Base-by-base conservation (phyloP, 345 rosid genomes). In the Firmiana major region DNA sequence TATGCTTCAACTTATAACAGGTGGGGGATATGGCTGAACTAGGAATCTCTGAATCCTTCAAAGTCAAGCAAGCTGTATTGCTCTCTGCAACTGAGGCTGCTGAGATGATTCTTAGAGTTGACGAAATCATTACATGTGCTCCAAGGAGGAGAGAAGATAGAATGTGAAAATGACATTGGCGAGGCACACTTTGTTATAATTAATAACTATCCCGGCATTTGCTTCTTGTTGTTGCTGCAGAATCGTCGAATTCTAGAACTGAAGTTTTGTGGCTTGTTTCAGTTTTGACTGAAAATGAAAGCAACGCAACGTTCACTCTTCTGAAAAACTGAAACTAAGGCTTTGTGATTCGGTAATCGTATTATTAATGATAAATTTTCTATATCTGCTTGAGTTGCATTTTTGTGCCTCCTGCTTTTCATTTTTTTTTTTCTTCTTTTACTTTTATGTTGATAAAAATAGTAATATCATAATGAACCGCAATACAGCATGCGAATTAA, bases 31-130 rank as follows among this genome's bases (percentile, higher is more conserved):
- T 93, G 99, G 89, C 88, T 26, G 90, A 89, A 86, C 84, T 84
- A 65, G 99, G 99, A 51, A 92, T 93, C 79, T 92, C 86, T 19
- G 99, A 96, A 85, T 76, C 99, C 31, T 96, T 93, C 85, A 96
- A 93, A 86, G 99, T 95, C 62, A 95, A 95, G 89, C 99, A 91
- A 78, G 99, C 99, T 10, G 85, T 93, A 71, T 69, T 95, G 82
- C 91, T 92, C 17, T 95, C 99, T 4, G 99, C 99, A 70, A 95
- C 99, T 1, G 99, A 95, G 86, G 99, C 99, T 59, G 91, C 94
- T 22, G 97, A 92, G 88, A 89, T 92, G 97, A 90, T 92, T 73
- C 88, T 90, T 19, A 86, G 94, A 75, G 97, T 92, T 5, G 97
- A 90, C 79, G 91, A 92, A 79, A 92, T 89, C 77, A 92, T 92